A percentile compares a stretch with the other conserved stretches of the same genome.
These are phyloP conservation scores for Lotus japonicus DNA, from an alignment of 306 rosid genomes.

Conservation along the genomic window DNA sequence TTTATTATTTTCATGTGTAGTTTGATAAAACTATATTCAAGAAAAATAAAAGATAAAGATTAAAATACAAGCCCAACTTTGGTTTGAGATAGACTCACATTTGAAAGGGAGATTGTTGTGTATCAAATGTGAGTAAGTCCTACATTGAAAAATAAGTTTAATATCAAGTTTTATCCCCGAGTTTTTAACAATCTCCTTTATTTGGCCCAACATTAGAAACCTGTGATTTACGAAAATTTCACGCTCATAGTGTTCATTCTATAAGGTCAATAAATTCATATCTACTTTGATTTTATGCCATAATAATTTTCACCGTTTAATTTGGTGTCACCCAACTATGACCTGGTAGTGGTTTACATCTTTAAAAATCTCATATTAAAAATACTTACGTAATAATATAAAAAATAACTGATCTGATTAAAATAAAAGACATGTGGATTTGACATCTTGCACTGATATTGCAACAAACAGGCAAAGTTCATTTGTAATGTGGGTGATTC, in stretches of 20 bases:
- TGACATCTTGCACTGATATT: background rate
- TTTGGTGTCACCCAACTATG: conserved; percentile 6
- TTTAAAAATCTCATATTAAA: background rate
- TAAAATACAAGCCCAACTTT: too few relatives aligned
- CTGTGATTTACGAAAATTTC: background rate
- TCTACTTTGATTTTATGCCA: background rate
- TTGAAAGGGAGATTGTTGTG: too few relatives aligned
- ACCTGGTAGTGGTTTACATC: conserved; percentile 1
- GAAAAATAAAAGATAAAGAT: too few relatives aligned
- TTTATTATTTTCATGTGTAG: too few relatives aligned
- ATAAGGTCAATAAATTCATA: background rate
- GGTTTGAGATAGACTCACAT: too few relatives aligned
- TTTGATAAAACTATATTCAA: background rate
- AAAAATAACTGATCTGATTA: background rate
- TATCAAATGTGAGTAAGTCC: too few relatives aligned
- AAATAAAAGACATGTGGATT: background rate
- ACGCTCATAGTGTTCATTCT: background rate
- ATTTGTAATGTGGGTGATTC: too few relatives aligned
- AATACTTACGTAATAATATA: background rate
- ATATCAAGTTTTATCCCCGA: too few relatives aligned
- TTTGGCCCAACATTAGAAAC: too few relatives aligned
- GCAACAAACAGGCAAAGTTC: too few relatives aligned
- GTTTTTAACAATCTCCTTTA: too few relatives aligned
- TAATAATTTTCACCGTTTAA: background rate
- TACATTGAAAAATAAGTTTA: too few relatives aligned